phyloP scores from a whole-genome alignment of 257 asterid genomes.

The Solanum rostratum region DNA sequence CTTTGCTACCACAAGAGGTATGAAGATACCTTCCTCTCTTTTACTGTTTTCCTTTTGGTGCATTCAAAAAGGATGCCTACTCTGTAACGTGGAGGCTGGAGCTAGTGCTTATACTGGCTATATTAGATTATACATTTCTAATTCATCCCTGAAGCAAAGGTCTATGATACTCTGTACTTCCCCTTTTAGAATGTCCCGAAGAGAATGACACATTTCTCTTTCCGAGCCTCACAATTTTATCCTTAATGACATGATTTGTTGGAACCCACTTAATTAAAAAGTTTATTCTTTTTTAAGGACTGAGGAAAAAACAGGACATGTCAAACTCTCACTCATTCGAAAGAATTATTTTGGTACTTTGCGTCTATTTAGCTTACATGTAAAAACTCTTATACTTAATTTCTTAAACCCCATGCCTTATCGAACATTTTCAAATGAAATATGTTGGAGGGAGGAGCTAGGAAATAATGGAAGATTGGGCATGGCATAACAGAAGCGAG shows the following conservation, averaged over 20 bases:
- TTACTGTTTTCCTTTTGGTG: not conserved
- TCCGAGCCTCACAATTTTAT: not conserved
- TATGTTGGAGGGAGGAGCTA: not conserved
- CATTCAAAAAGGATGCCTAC: not conserved
- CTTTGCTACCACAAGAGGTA: conserved; percentile 95
- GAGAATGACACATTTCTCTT: not conserved
- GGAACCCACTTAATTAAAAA: not conserved
- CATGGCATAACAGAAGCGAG: not conserved
- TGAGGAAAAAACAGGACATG: not conserved
- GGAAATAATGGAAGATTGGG: not conserved
- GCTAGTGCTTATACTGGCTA: not conserved
- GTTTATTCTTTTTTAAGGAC: not conserved
- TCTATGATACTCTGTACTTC: not conserved
- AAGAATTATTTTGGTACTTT: not conserved
- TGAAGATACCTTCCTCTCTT: not conserved
- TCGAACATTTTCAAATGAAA: not conserved
- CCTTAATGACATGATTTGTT: not conserved
- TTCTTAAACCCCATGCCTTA: not conserved
- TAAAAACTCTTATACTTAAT: not conserved
- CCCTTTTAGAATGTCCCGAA: not conserved
- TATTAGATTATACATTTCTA: not conserved
- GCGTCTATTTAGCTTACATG: not conserved
- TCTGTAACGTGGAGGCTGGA: not conserved
- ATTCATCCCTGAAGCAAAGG: not conserved
- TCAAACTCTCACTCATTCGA: not conserved